phyloP scores from a whole-genome alignment of 192 early-diverging fungal genomes.

The Globomyces pollinis-pini region DNA sequence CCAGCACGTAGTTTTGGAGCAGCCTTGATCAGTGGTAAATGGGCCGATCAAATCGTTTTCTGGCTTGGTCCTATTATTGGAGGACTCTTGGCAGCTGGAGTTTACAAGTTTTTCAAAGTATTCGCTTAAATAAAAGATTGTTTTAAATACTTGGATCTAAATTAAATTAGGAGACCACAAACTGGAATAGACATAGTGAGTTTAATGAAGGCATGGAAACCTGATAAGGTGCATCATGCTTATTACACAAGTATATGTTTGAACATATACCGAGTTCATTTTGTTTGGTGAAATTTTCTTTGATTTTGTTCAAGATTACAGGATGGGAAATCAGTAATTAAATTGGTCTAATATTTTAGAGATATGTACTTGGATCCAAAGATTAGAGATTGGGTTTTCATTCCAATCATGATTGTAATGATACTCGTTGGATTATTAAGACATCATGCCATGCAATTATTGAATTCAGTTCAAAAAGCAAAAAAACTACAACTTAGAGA shows the following conservation, averaged over 20 bases:
- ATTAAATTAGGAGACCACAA: too few species aligned
- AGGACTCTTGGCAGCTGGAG: conserved; percentile 19
- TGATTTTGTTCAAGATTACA: too few species aligned
- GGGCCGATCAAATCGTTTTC: conserved; percentile 54
- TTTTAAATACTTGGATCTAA: too few species aligned
- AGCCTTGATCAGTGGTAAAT: conserved; percentile 37
- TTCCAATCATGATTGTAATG: conserved; percentile 97
- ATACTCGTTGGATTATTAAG: conserved; percentile 91
- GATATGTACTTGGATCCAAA: conserved; percentile 43
- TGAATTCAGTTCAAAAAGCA: conserved; percentile 74
- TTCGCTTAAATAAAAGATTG: conserved; percentile 1
- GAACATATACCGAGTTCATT: too few species aligned
- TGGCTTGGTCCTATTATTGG: conserved; percentile 50
- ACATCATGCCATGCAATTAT: conserved; percentile 84
- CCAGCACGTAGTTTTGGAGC: conserved; percentile 59
- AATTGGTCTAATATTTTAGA: too few species aligned
- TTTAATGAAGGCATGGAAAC: too few species aligned
- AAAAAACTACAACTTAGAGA: conserved; percentile 75
- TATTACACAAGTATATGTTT: too few species aligned
- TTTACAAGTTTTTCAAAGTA: conserved; percentile 18
- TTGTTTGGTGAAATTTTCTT: too few species aligned
- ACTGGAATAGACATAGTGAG: too few species aligned
- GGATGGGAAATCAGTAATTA: too few species aligned
- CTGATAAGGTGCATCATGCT: too few species aligned
- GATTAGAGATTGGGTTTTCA: conserved; percentile 76